Evolutionary conservation across 495 filamentous ascomycete species (phyloP), one percentile per base, ranked within the genome.

Genomic region (Lasiosphaeria hispida): DNA sequence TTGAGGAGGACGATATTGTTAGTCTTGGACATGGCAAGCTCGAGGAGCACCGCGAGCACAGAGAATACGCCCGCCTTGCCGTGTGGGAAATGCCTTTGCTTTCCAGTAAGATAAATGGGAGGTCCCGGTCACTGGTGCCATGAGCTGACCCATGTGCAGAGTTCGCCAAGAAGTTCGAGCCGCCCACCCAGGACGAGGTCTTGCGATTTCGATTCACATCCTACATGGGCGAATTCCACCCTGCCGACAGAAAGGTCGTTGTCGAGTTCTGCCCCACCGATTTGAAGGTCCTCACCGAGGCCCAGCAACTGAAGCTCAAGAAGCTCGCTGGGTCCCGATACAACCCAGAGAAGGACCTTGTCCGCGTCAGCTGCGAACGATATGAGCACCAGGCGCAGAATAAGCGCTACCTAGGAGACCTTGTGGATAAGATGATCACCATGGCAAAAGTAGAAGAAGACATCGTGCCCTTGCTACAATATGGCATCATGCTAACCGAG

Each of bases 41-140:
- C 55, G 92, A 97, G 66, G 81, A 91, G 68, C 91, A 93, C 65
- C 82, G 94, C 36, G 94, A 99, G 70, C 79, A 90, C 61, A 80
- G 94, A 78, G 87, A 96, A 61, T 96, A 96, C 67, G 85, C 89
- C 19, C 82, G 94, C 48, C 80, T 96, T 61, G 81, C 87, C 41
- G 91, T 92, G 36, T 99, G 96, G 91, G 94, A 97, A 74, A 91
- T 97, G 91, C 94, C 94, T 15, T 74, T 93, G 60, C 78, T 98
- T 52, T 84, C 86, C 66, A 87, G 91, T 96, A 85, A 67, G 87
- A 72, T 38, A n/a, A 4, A 19, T 47, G 30, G 30, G 55, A 4
- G 42, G 30, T 43, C 17, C 17, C 30, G 30, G n/a, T 51, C 10
- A 18, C 30, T 9, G 53, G 18, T 53, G 18, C 23, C 23, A 30